Conservation (phyloP, 768 basidiomycete species). For the Russula abietina region DNA sequence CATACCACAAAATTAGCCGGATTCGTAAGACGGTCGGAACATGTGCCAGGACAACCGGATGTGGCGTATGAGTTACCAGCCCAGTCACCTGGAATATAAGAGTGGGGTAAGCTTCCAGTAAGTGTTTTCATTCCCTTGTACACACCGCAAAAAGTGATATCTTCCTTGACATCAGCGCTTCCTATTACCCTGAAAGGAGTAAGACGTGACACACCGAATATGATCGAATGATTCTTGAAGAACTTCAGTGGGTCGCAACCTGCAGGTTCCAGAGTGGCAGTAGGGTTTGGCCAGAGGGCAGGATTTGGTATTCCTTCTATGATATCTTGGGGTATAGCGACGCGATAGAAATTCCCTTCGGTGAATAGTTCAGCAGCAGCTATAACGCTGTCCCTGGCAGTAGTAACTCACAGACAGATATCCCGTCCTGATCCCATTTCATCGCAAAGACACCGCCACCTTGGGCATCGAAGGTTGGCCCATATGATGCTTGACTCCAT, state of each 20-base stretch:
- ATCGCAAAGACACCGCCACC: conserved; percentile 84
- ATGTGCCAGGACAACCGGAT: conserved; percentile 70
- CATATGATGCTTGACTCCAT: conserved; percentile 78
- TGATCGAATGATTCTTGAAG: conserved; percentile 65
- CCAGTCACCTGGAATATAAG: conserved; percentile 57
- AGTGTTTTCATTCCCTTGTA: neutral
- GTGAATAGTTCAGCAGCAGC: neutral
- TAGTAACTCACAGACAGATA: conserved; percentile 59
- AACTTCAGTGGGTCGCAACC: conserved; percentile 52
- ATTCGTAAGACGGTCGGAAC: conserved; percentile 53
- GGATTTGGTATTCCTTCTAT: conserved; percentile 55
- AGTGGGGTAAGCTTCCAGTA: conserved; percentile 9
- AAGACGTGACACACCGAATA: conserved; percentile 53
- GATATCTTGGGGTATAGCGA: conserved; percentile 67
- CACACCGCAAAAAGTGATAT: conserved; percentile 79
- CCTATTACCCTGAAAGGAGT: neutral
- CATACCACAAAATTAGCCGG: conserved; percentile 68
- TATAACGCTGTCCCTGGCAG: neutral
- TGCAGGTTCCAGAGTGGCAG: conserved; percentile 49
- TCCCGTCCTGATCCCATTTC: conserved; percentile 79
- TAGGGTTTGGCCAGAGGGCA: conserved; percentile 60
- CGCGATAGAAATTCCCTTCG: conserved; percentile 77
- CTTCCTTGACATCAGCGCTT: conserved; percentile 33
- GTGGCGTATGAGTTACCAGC: conserved; percentile 76
- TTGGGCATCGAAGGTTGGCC: conserved; percentile 70